phyloP scores from a whole-genome alignment of 1,139 yeast species.

The Candida freyschussii region DNA sequence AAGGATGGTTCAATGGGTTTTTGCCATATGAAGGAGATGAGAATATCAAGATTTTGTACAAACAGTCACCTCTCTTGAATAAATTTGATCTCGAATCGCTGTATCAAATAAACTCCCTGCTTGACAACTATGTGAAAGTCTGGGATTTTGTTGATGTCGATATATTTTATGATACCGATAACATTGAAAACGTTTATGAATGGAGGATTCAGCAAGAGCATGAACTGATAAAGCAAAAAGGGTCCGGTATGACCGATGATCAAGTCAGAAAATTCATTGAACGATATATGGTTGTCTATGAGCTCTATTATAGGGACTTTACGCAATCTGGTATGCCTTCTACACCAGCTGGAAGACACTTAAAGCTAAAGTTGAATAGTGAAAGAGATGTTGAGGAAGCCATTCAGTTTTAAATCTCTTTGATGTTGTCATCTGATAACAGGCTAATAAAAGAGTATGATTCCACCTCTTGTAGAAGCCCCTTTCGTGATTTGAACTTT shows the following conservation, averaged over 20 bases:
- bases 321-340: conserved; percentile 24
- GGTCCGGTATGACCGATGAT: conserved; percentile 75
- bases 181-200: conserved; percentile 56
- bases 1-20: conserved; percentile 95
- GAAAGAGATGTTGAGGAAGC: conserved; percentile 21
- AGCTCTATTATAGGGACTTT: conserved; percentile 54
- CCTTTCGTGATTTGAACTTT: background rate
- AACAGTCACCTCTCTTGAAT: conserved; percentile 9
- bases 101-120: conserved; percentile 42
- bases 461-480: too few relatives aligned
- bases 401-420: conserved; percentile 6
- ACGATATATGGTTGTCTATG: conserved; percentile 84
- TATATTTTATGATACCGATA: conserved; percentile 56
- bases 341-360: conserved; percentile 20
- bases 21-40: conserved; percentile 36
- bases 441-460: conserved; percentile 9
- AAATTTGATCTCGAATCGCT: conserved; percentile 30
- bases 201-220: conserved; percentile 92
- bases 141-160: conserved; percentile 61
- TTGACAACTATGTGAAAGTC: conserved; percentile 45
- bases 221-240: conserved; percentile 44
- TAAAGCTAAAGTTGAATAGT: conserved; percentile 31
- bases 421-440: conserved; percentile 13
- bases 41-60: conserved; percentile 17
- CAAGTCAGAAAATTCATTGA: conserved; percentile 66